Conservation (phyloP, 2,329 filamentous ascomycete species). For the Arthrobotrys sphaeroides region DNA sequence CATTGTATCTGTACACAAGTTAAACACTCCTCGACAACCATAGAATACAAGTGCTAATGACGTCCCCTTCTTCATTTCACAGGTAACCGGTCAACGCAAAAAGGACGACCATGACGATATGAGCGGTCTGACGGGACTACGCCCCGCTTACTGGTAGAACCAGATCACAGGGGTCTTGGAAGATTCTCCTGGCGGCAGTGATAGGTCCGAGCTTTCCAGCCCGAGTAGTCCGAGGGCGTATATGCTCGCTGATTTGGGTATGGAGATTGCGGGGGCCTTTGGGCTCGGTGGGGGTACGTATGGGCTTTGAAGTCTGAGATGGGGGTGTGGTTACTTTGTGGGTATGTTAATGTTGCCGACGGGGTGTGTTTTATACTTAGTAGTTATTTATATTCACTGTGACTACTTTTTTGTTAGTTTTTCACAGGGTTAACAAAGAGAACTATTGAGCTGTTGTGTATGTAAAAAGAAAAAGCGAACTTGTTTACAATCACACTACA, state of each 20-base stretch:
- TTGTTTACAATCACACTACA: too few relatives aligned
- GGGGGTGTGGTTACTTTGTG: too few relatives aligned
- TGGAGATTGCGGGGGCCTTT: background rate
- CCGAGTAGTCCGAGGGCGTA: background rate
- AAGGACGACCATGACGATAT: slow-evolving; percentile 69
- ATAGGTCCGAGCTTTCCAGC: background rate
- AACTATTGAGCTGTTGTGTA: background rate
- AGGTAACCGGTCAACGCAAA: slow-evolving; percentile 76
- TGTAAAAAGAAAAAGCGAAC: slow-evolving; percentile 17
- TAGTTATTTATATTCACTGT: background rate
- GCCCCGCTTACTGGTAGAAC: slow-evolving; percentile 70
- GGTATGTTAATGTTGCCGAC: too few relatives aligned
- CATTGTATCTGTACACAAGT: background rate
- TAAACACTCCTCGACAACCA: too few relatives aligned
- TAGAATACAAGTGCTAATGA: background rate
- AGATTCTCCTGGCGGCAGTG: background rate
- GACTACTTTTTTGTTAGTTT: background rate
- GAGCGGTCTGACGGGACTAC: slow-evolving; percentile 69
- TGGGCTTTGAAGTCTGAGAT: background rate
- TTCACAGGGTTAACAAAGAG: background rate
- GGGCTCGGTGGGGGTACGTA: slow-evolving; percentile 5
- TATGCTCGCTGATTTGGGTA: background rate
- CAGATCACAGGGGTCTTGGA: background rate
- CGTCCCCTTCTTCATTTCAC: slow-evolving; percentile 16
- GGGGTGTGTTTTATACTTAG: background rate